Percentiles rank a stretch among this genome's conserved stretches.
Conservation (phyloP, 495 filamentous ascomycete genomes). For the Trichocladium uniseriatum region DNA sequence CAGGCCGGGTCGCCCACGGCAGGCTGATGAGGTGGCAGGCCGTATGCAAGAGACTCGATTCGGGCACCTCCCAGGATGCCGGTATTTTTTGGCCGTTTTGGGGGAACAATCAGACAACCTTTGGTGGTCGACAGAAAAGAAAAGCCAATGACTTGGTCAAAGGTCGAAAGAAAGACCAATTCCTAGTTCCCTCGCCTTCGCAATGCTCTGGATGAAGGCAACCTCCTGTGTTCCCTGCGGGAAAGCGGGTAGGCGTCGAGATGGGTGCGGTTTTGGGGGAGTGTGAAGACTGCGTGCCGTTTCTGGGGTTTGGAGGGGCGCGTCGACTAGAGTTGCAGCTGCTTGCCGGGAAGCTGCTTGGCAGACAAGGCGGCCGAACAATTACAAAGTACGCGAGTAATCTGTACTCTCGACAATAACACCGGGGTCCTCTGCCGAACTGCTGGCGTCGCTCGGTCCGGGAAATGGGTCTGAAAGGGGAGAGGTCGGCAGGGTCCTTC, state of each 20-base stretch:
- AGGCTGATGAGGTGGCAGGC: conserved; percentile 29
- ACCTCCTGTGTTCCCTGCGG: not conserved
- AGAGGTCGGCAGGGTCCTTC: too few species aligned
- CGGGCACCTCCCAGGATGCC: conserved; percentile 19
- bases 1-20: conserved; percentile 24
- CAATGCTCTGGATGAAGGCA: not conserved
- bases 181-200: too few species aligned
- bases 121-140: conserved; percentile 11
- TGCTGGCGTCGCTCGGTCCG: too few species aligned
- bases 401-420: too few species aligned
- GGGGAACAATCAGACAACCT: conserved; percentile 8
- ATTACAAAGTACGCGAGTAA: too few species aligned
- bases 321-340: conserved; percentile 3
- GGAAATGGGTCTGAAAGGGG: too few species aligned
- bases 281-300: not conserved
- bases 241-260: not conserved
- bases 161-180: not conserved
- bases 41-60: conserved; percentile 30
- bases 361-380: not conserved
- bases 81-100: conserved; percentile 10
- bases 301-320: conserved; percentile 2
- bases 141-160: too few species aligned
- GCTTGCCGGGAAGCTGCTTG: conserved; percentile 7
- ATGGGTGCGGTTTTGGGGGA: not conserved
- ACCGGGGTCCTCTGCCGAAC: not conserved